Percentiles rank a stretch among this genome's conserved stretches.
phyloP scores from a whole-genome alignment of 148 eudicot genomes.

The Limonium bicolor region DNA sequence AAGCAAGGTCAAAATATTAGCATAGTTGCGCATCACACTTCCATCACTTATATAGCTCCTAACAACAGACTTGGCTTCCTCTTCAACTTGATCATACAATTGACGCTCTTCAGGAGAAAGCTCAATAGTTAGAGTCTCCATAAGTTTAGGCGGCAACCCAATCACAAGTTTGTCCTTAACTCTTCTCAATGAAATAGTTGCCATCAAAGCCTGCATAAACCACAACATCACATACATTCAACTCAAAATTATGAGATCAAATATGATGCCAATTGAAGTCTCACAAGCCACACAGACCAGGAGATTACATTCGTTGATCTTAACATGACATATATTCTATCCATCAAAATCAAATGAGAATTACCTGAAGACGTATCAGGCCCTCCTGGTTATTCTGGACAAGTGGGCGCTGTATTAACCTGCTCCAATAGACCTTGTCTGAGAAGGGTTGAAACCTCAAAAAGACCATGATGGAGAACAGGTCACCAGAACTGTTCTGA shows the following conservation, averaged over 20 bases:
- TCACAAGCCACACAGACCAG: too few species aligned
- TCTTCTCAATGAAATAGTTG: conserved; percentile 80
- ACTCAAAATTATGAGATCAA: not conserved
- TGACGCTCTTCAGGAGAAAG: conserved; percentile 72
- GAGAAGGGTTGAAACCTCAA: conserved; percentile 84
- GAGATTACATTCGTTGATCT: too few species aligned
- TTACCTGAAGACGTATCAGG: conserved; percentile 72
- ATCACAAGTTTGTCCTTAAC: conserved; percentile 63
- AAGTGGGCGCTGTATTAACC: conserved; percentile 69
- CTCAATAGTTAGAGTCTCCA: conserved; percentile 52
- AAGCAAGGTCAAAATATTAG: conserved; percentile 60
- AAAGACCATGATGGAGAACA: conserved; percentile 75
- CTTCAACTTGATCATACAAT: conserved; percentile 81
- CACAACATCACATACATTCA: not conserved
- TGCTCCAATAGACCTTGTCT: conserved; percentile 57
- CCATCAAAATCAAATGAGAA: not conserved
- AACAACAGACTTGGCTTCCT: conserved; percentile 58
- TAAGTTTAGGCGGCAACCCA: conserved; percentile 52
- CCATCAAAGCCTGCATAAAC: conserved; percentile 65
- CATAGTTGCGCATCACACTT: conserved; percentile 41
- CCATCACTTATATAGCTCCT: conserved; percentile 35
- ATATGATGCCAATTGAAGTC: too few species aligned
- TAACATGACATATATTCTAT: too few species aligned
- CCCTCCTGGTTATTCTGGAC: conserved; percentile 51
- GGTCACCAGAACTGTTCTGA: conserved; percentile 71